Base-by-base conservation (phyloP, 306 rosid genomes). In the Inga leiocalycina region DNA sequence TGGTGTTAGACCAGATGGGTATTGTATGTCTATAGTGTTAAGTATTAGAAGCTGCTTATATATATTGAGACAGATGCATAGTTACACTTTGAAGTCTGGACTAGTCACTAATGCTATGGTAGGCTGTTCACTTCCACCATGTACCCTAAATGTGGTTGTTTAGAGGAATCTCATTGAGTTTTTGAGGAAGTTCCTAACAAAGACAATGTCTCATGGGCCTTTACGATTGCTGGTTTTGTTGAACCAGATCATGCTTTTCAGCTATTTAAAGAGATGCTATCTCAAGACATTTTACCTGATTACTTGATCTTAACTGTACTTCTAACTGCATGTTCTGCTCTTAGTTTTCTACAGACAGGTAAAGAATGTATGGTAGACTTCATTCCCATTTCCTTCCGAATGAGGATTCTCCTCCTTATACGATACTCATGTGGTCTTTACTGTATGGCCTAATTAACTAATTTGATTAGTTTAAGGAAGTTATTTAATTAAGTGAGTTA, bases 51-150 rank as follows among this genome's bases (percentile, higher is more conserved):
- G 79, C 70, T 87, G 86, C 88, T 80, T 86, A 85, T 74, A 71
- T 80, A 65, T 88, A 34, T 94, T 92, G 76, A 90, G 81, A 79
- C 94, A 90, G 85, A 80, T 91, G 72, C 94, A 94, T 81, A 54
- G 93, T 86, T 90, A 82, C 82, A 32, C 74, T 62, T 79, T 88
- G 67, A 92, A 90, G 84, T 86, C 87, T 35, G 92, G 93, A 39
- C 80, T 90, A 77, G 73, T 75, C 71, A 61, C 67, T 70, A 64
- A 83, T 79, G 85, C 78, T 85, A 78, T 91, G 17, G 90, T 92
- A 20, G 91, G 97, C 10, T 82, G 93, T 89, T 83, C 98, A 0
- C 95, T 94, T 77, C 79, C 77, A 92, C 91, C 27, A 90, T 94
- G 91, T 92, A 94, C 87, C 92, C 98, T 0, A 94, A 91, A 76